A percentile compares a stretch with the other conserved stretches of the same genome.
These are phyloP conservation scores for Mikania micrantha DNA, from an alignment of 129 eudicot genomes.

Conservation along the genomic window DNA sequence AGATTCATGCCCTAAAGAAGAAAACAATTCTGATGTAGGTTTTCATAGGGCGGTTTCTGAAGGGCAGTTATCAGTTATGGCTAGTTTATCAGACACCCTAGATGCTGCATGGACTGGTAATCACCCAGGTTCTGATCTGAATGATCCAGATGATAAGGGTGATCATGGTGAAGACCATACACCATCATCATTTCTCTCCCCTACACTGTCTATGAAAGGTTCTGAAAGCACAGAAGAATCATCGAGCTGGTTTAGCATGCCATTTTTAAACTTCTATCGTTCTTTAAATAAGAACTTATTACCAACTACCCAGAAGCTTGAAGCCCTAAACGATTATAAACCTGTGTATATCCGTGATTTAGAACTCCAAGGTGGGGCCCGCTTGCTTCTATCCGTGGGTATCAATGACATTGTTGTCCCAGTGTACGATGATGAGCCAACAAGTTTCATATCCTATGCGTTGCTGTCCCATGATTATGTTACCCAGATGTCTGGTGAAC, in stretches of 20 bases:
- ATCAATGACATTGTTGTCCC: conserved; percentile 72
- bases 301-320: conserved; percentile 51
- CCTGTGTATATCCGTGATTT: conserved; percentile 70
- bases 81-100: conserved; percentile 77
- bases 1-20: conserved; percentile 20
- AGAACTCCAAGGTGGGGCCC: conserved; percentile 64
- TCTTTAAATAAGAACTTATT: conserved; percentile 55
- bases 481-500: conserved; percentile 62
- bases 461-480: conserved; percentile 55
- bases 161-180: conserved; percentile 39
- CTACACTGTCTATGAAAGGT: conserved; percentile 40
- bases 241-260: conserved; percentile 72
- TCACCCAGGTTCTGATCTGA: conserved; percentile 36
- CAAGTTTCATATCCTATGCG: conserved; percentile 83
- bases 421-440: conserved; percentile 94
- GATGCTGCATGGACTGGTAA: conserved; percentile 97
- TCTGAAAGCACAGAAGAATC: conserved; percentile 59
- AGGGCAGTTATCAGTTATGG: conserved; percentile 40
- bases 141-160: conserved; percentile 40
- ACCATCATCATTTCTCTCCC: conserved; percentile 32
- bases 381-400: conserved; percentile 60
- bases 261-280: conserved; percentile 69
- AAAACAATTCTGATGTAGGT: conserved; percentile 18
- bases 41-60: conserved; percentile 49
- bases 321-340: conserved; percentile 50